Evolutionary conservation across 1,139 yeast genomes (phyloP).

Genomic region (Sugiyamaella sp.): DNA sequence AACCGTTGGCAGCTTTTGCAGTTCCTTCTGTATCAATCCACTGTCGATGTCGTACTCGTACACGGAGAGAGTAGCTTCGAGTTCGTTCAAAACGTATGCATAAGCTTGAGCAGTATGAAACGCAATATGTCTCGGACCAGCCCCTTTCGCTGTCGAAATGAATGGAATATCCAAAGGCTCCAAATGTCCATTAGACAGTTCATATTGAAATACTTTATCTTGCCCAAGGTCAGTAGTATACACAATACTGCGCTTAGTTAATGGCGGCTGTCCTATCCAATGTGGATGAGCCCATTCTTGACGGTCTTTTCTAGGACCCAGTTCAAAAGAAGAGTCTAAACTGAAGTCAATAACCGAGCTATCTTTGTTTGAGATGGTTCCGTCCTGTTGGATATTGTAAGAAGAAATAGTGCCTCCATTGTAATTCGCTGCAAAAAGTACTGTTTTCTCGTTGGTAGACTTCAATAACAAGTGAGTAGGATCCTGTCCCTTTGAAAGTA

Average conservation of each 20-base stretch:
- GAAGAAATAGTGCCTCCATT: constrained; percentile 17
- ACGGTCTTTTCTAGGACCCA: constrained; percentile 22
- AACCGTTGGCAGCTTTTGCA: constrained; percentile 15
- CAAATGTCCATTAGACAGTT: constrained; percentile 8
- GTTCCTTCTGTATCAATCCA: constrained; percentile 15
- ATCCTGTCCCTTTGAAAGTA: constrained; percentile 21
- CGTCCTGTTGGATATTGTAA: constrained; percentile 12
- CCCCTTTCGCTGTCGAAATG: constrained; percentile 14
- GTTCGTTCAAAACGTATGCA: constrained; percentile 22
- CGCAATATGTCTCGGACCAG: constrained; percentile 23
- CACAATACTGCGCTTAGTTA: constrained; percentile 16
- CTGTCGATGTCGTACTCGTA: constrained; percentile 15
- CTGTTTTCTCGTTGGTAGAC: background rate
- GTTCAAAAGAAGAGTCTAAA: constrained; percentile 11
- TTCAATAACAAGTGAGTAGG: constrained; percentile 21
- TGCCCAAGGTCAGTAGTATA: constrained; percentile 24
- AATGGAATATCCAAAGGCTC: constrained; percentile 16
- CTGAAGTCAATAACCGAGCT: constrained; percentile 7
- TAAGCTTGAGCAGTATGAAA: constrained; percentile 20
- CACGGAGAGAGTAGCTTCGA: constrained; percentile 20
- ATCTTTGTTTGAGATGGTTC: constrained; percentile 3
- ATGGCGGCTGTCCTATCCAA: constrained; percentile 22
- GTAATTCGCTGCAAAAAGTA: constrained; percentile 21
- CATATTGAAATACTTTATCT: constrained; percentile 22
- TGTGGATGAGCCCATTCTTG: constrained; percentile 25